Base-by-base conservation (phyloP, 176 grass and related monocot genomes). In the Rhynchospora tenuis region DNA sequence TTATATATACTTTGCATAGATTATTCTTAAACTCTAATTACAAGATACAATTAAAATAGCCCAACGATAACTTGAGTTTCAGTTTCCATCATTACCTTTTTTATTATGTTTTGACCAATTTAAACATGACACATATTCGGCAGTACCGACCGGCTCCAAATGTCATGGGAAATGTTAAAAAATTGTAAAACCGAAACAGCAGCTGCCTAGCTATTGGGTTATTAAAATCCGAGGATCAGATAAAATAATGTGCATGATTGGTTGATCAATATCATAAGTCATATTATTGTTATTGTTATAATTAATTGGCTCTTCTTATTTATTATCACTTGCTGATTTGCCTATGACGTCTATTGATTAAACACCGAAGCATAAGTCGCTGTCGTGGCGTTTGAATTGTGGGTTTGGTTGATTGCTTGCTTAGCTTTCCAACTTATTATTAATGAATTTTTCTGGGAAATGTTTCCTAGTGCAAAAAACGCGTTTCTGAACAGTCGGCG, bases 211-310 rank as follows among this genome's bases (percentile, higher is more conserved):
- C 52, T 43, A 44, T 52, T 51, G 17, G 60, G 65, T 48, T 64
- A 81, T 52, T 29, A 82, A 82, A 66, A 65, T 67, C 17, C 3
- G 22, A 82, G 23, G 80, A 82, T 82, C 59, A 67, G 43, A 82
- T 82, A 82, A 82, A 82, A 82, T 82, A 82, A 82, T 82, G 28
- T 54, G 60, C 80, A 64, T 81, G 59, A 81, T 82, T 82, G 61
- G 59, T 9, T 47, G 79, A 82, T 82, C 22, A 50, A 38, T 64
- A 82, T 81, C 59, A 81, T 81, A 59, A 62, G 57, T 42, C 44
- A 64, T 20, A 42, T 81, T 48, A 64, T 65, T 45, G 9, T 26
- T 46, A 8, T 8, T 57, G 31, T 59, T 61, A 81, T 59, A 59
- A 33, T 59, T 81, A 52, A 66, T 6, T 66, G 0, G 0, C 24